Evolutionary conservation across 345 rosid genomes (phyloP).

Genomic region (Isatis tinctoria): DNA sequence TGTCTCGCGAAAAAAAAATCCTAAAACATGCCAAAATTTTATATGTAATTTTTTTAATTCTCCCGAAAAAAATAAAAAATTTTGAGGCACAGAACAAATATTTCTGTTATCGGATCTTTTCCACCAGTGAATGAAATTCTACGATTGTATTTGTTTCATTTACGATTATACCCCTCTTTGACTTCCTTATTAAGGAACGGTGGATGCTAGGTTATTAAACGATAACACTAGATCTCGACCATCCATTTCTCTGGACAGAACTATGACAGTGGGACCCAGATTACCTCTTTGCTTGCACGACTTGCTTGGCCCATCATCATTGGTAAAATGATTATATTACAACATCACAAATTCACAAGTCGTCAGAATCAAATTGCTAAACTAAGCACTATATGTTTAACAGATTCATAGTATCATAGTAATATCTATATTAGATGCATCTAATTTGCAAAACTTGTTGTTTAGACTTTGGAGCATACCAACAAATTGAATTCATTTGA

Average conservation of each 20-base stretch:
- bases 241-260: neutral
- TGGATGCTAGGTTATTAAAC: neutral
- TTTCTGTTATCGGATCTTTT: constrained; percentile 23
- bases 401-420: neutral
- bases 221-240: constrained; percentile 2
- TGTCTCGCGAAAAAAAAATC: constrained; percentile 5
- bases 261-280: neutral
- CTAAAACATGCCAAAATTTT: constrained; percentile 11
- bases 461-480: neutral
- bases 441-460: neutral
- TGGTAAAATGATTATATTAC: neutral
- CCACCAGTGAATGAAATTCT: constrained; percentile 22
- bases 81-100: constrained; percentile 11
- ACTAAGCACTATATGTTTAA: neutral
- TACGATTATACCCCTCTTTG: neutral
- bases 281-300: constrained; percentile 32
- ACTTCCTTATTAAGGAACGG: neutral
- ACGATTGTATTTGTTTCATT: neutral
- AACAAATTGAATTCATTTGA: too few relatives aligned
- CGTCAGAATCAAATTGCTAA: neutral
- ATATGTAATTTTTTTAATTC: neutral
- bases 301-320: constrained; percentile 23
- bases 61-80: neutral
- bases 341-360: neutral
- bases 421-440: neutral